phyloP scores from a whole-genome alignment of 345 rosid species.

The Citrus glauca region DNA sequence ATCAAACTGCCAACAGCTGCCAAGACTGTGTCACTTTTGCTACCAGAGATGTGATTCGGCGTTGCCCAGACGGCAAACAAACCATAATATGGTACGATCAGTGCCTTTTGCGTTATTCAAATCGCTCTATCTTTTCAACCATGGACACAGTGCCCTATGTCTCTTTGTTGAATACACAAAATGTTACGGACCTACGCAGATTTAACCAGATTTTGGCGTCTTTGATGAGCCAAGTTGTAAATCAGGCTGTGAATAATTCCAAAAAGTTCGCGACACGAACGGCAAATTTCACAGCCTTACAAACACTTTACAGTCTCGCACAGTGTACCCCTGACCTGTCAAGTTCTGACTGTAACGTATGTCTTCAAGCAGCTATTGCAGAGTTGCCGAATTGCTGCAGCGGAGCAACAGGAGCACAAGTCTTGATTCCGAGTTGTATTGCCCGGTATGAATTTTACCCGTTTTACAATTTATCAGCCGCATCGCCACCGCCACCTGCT shows the following conservation, averaged over 20 bases:
- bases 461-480: slow-evolving; percentile 7
- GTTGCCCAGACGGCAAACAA: slow-evolving; percentile 6
- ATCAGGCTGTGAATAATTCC: not conserved
- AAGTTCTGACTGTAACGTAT: slow-evolving; percentile 5
- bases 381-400: not conserved
- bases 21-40: slow-evolving; percentile 2
- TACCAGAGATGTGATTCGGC: not conserved
- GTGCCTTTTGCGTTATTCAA: slow-evolving; percentile 20
- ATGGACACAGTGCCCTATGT: not conserved
- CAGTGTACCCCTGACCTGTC: slow-evolving; percentile 39
- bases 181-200: not conserved
- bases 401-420: slow-evolving; percentile 25
- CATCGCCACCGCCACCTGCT: not conserved
- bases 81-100: slow-evolving; percentile 3
- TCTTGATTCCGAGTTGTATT: slow-evolving; percentile 31
- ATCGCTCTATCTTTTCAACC: not conserved
- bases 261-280: slow-evolving; percentile 5
- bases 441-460: slow-evolving; percentile 25
- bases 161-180: accelerated
- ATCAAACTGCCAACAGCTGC: not conserved
- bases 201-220: not conserved
- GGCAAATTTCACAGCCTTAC: not conserved
- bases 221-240: not conserved
- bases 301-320: slow-evolving; percentile 12
- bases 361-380: slow-evolving; percentile 4